Evolutionary conservation across 768 basidiomycete genomes (phyloP).

Genomic region (Mycena epipterygia): DNA sequence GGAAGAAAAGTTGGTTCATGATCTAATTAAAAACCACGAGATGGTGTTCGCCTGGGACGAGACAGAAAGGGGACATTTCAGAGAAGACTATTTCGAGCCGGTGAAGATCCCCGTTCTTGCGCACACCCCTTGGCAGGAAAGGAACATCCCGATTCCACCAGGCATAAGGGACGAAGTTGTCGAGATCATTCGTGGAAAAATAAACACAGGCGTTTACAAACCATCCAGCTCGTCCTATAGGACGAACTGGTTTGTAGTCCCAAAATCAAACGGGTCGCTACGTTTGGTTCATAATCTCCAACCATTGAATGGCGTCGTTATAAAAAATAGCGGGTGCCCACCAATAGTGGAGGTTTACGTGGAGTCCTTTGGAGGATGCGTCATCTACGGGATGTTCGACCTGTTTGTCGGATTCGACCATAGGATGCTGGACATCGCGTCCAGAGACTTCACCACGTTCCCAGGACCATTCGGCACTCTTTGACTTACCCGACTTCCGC

Average conservation of each 20-base stretch:
- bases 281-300: background rate
- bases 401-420: conserved; percentile 10
- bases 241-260: conserved; percentile 1
- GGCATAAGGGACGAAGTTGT: conserved; percentile 24
- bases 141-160: conserved; percentile 22
- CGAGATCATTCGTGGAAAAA: background rate
- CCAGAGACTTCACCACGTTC: conserved; percentile 4
- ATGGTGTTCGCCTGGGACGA: conserved; percentile 35
- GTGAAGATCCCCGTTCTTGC: conserved; percentile 37
- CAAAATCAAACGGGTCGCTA: background rate
- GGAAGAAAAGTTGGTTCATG: background rate
- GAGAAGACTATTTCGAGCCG: conserved; percentile 36
- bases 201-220: background rate
- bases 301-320: background rate
- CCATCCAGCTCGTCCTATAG: background rate
- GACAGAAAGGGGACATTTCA: conserved; percentile 31
- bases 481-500: background rate
- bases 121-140: conserved; percentile 40
- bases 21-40: background rate
- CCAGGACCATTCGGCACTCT: background rate
- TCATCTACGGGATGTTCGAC: conserved; percentile 1
- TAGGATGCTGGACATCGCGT: background rate
- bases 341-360: background rate
- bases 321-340: background rate
- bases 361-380: background rate